Conservation (phyloP, 805 yeast species). For the Lipomyces mesembrius region DNA sequence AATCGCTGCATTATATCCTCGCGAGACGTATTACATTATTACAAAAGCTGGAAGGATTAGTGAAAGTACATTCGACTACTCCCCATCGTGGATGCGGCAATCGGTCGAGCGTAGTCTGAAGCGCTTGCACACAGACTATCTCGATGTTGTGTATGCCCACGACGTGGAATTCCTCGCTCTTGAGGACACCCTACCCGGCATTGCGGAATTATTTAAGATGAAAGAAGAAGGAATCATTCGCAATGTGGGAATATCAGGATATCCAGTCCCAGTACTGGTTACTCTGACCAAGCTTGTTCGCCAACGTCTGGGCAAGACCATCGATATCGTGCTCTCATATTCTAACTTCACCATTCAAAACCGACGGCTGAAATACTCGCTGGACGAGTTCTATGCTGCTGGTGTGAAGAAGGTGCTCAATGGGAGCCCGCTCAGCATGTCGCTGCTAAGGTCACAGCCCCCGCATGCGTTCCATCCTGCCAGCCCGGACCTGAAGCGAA, state of each 20-base stretch:
- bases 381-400: conserved; percentile 59
- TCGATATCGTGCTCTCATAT: conserved; percentile 80
- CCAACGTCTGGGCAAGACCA: conserved; percentile 56
- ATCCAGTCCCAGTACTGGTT: conserved; percentile 74
- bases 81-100: conserved; percentile 59
- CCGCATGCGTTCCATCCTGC: conserved; percentile 87
- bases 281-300: conserved; percentile 52
- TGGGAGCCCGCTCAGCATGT: conserved; percentile 89
- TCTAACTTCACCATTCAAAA: conserved; percentile 85
- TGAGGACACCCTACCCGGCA: conserved; percentile 62
- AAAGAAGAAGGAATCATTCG: conserved; percentile 65
- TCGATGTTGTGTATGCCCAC: conserved; percentile 85
- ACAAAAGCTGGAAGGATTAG: conserved; percentile 85
- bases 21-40: conserved; percentile 71
- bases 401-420: conserved; percentile 65
- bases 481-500: conserved; percentile 55
- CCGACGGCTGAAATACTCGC: conserved; percentile 54
- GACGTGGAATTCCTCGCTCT: conserved; percentile 81
- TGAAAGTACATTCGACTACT: conserved; percentile 74
- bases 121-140: conserved; percentile 66
- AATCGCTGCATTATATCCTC: conserved; percentile 49
- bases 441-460: conserved; percentile 67
- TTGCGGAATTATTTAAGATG: conserved; percentile 61
- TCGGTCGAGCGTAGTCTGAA: conserved; percentile 70
- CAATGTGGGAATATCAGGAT: conserved; percentile 82